Conservation (phyloP, 441 rosid genomes). For the Syzygium malaccense region DNA sequence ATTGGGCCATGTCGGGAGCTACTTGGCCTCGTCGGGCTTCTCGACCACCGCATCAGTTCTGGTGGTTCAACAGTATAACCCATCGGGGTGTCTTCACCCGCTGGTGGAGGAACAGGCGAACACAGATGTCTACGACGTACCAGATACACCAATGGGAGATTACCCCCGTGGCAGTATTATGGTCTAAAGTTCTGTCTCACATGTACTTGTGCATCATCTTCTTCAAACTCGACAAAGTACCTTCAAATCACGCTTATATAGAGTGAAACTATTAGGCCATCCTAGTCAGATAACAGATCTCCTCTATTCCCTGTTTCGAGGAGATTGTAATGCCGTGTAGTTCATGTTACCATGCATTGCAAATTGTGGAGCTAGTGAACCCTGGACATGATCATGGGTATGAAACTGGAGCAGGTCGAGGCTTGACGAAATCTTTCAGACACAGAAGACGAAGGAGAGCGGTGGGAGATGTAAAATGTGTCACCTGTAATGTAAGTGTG, state of each 20-base stretch:
- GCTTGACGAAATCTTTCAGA: neutral
- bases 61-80: constrained; percentile 38
- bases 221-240: neutral
- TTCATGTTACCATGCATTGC: neutral
- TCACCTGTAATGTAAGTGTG: neutral
- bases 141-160: neutral
- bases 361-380: neutral
- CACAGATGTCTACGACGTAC: neutral
- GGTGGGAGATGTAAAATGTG: neutral
- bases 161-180: neutral
- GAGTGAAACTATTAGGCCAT: neutral
- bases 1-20: constrained; percentile 44
- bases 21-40: constrained; percentile 46
- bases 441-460: neutral
- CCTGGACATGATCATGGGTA: neutral
- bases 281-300: neutral
- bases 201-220: neutral
- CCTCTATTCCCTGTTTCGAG: neutral
- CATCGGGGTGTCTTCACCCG: constrained; percentile 25
- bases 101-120: constrained; percentile 7
- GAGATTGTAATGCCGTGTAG: neutral
- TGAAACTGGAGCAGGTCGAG: neutral
- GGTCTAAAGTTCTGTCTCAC: neutral
- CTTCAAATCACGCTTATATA: neutral
- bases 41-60: constrained; percentile 47